Base-by-base conservation (phyloP, 257 asterid species). In the Gentiana straminea region DNA sequence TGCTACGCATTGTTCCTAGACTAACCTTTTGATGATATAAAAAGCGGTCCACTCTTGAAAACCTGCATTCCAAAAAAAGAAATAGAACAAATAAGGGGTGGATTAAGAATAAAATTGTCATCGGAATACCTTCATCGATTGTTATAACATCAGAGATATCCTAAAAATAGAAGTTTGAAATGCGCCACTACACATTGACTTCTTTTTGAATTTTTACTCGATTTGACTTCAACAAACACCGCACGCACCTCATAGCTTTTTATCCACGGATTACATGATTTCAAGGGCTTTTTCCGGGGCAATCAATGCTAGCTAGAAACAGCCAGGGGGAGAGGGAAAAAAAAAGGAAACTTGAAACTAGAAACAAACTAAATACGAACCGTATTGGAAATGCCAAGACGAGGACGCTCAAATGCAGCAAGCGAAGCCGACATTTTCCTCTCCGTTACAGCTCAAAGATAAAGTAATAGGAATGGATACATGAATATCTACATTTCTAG, bases 21-120 rank as follows among this genome's bases (percentile, higher is more conserved):
- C 94, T 52, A 62, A 84, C 98, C 98, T 85, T 85, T 92, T 15
- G 98, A 87, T 45, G 98, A 92, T 75, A 92, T 88, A 68, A 92
- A 89, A 48, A 92, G 86, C 53, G 84, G 91, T 72, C 98, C 98
- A 58, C 95, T 92, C 92, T 92, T 92, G 97, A 88, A 92, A 68
- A 92, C 81, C 98, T 92, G 79, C 64, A 83, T 8, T 49, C 32
- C 2, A 49, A 49, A 12, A 13, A 6, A 51, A 11, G 32, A 24
- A 51, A 51, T 51, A 51, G 3, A 51, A 51, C 10, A 8, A 51
- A 24, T 33, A 32, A 15, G 38, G 4, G 32, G n/a, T 51, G 8
- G 5, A 33, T 51, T 12, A 24, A 0, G 3, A 39, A 9, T 39
- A 37, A 4, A 55, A 33, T 8, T 39, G 1, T 13, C 35, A 48